Evolutionary conservation across 176 grass and related monocot species (phyloP), one percentile per base, ranked within the genome.

Genomic region (Alloteropsis semialata): DNA sequence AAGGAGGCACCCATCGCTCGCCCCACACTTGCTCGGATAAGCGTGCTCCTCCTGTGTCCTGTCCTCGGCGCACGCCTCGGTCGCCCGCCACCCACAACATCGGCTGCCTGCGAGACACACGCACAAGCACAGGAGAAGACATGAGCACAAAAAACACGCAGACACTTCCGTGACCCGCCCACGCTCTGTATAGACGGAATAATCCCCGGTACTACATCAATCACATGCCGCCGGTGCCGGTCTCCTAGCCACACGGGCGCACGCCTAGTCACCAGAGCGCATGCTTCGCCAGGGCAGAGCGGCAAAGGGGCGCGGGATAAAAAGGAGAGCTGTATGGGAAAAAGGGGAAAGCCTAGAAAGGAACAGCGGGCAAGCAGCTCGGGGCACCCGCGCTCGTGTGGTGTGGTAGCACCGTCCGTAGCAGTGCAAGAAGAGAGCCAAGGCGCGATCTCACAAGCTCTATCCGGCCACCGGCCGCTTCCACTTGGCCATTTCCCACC

Each of bases 241-340:
- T 75, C 34, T 42, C 76, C 51, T 34, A 69, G 51, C 81, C 5
- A 66, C n/a, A 48, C 45, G 45, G 45, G 15, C 5, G 39, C 22
- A 12, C 41, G 85, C 87, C 51, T 34, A 28, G 42, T 19, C 75
- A 46, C 67, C 61, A 57, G 16, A 54, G 24, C 49, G 86, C 86
- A 70, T 8, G 53, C 76, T 48, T 29, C 75, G 18, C 76, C 29
- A 8, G 46, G 39, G 33, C 75, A 14, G 17, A 60, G 25, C 16
- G 46, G 22, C 37, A 36, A 64, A 49, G 37, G 43, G 30, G 62
- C 28, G 85, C 62, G 51, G 62, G 78, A 82, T 90, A 74, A 86
- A 90, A 90, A 82, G 79, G 73, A 55, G 88, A 56, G 64, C 72
- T 68, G 59, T 65, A 80, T 54, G 88, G 71, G 72, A 77, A 72